Evolutionary conservation across 345 rosid genomes (phyloP), one percentile per base, ranked within the genome.

Genomic region (Citrus sinensis): DNA sequence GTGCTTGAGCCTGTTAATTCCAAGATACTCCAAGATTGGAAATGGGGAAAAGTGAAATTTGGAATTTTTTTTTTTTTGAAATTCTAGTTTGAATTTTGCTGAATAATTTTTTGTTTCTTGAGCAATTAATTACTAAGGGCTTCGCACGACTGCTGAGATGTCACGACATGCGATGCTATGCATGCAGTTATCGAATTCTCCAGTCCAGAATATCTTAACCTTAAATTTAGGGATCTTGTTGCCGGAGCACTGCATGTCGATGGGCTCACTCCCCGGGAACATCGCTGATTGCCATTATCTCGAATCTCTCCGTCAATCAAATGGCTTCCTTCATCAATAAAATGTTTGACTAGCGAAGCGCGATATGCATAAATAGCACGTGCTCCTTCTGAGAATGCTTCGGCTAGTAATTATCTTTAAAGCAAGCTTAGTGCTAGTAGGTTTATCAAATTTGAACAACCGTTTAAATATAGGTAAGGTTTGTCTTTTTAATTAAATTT

Each of bases 61-160:
- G 17, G 7, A 54, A 5, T 54, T 51, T 4, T 16, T 6, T 3
- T 51, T 54, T 51, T 51, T 51, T 40, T 40, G 11, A 40, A 11
- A 16, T 64, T 56, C 4, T 56, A 59, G 62, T n/a, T 59, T 59
- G 62, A 24, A 65, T 34, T 30, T 32, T 17, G 78, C 76, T n/a
- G 56, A 46, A 10, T 42, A 42, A 42, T 2, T 42, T 42, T 46
- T 46, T 46, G 34, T 46, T 10, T 42, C 14, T 10, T 11, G 51
- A 46, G 10, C 51, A 46, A 46, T 46, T 42, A 0, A 10, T 0
- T 42, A 42, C 14, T 46, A 46, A 1, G 32, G 24, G 40, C 0
- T n/a, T 70, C 85, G 70, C 84, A 67, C 74, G 75, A 59, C 66
- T 70, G 51, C 46, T 71, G 24, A 65, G 24, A 77, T 64, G 76